Conservation (phyloP, 2,329 filamentous ascomycete genomes). For the Aspergillus aculeatinus region DNA sequence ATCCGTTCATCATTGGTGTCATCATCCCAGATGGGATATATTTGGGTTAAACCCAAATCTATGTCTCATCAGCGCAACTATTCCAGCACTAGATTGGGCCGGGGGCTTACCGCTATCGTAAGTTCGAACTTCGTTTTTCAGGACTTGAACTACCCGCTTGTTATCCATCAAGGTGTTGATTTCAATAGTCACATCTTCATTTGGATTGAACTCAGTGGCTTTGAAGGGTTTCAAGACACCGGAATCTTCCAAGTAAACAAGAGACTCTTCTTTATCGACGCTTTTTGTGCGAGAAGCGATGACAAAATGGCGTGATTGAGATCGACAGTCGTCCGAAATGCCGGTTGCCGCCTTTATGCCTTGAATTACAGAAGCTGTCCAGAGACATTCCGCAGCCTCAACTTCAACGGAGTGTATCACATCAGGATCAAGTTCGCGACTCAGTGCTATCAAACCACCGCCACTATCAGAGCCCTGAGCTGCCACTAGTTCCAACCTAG, state of each 20-base stretch:
- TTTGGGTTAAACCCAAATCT: constrained; percentile 83
- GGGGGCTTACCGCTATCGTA: constrained; percentile 76
- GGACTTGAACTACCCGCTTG: constrained; percentile 80
- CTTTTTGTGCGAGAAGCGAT: constrained; percentile 71
- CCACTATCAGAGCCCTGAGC: constrained; percentile 56
- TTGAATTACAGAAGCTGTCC: constrained; percentile 66
- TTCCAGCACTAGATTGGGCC: constrained; percentile 3
- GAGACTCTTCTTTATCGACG: constrained; percentile 70
- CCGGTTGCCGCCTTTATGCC: constrained; percentile 50
- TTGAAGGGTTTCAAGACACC: constrained; percentile 72
- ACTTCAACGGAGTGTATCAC: constrained; percentile 70
- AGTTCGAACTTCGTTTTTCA: constrained; percentile 81
- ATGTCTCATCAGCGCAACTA: constrained; percentile 35
- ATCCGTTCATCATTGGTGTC: constrained; percentile 75
- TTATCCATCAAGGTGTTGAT: constrained; percentile 79
- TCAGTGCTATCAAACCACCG: constrained; percentile 73
- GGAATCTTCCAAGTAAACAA: constrained; percentile 73
- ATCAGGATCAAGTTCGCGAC: constrained; percentile 72
- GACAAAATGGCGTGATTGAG: constrained; percentile 71
- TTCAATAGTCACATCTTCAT: constrained; percentile 81
- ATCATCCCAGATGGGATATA: constrained; percentile 89
- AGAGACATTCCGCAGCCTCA: constrained; percentile 71
- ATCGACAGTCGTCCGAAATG: constrained; percentile 49
- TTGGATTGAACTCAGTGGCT: constrained; percentile 87
- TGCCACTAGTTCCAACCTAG: constrained; percentile 53